These are phyloP conservation scores for Kwoniella shandongensis DNA, from an alignment of 768 basidiomycete species.

Conservation along the genomic window DNA sequence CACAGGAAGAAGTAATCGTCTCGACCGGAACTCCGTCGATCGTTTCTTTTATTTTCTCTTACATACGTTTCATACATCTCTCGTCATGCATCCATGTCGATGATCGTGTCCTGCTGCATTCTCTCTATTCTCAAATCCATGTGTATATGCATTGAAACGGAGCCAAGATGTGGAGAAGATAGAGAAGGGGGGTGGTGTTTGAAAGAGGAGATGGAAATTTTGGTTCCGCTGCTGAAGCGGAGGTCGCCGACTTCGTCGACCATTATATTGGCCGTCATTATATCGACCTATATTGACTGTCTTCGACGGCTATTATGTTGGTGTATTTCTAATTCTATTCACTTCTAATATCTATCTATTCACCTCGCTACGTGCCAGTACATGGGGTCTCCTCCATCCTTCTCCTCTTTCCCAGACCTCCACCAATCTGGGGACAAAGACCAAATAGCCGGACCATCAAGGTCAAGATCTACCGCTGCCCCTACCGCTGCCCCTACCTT, in stretches of 20 bases:
- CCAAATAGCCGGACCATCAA: neutral
- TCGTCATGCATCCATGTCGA: slow-evolving; percentile 15
- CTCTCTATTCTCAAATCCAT: too few relatives aligned
- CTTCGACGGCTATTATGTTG: too few relatives aligned
- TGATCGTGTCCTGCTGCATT: neutral
- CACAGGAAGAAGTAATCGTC: slow-evolving; percentile 35
- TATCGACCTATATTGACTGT: too few relatives aligned
- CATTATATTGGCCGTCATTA: too few relatives aligned
- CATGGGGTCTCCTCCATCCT: neutral
- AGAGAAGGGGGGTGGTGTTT: too few relatives aligned
- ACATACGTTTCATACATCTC: slow-evolving; percentile 9
- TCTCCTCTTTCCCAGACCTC: neutral
- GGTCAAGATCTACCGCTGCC: neutral
- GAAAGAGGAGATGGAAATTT: too few relatives aligned
- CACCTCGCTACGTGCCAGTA: neutral
- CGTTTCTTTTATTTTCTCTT: slow-evolving; percentile 7
- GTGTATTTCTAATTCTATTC: neutral
- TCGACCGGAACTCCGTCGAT: neutral
- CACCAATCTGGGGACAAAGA: neutral
- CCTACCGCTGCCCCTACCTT: slow-evolving; percentile 24
- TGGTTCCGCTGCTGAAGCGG: too few relatives aligned
- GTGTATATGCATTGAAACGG: too few relatives aligned
- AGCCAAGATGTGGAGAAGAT: too few relatives aligned
- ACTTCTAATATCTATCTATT: neutral
- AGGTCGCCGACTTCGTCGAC: too few relatives aligned